These are phyloP conservation scores for Dalbergia cochinchinensis DNA, from an alignment of 306 rosid genomes.

Conservation along the genomic window DNA sequence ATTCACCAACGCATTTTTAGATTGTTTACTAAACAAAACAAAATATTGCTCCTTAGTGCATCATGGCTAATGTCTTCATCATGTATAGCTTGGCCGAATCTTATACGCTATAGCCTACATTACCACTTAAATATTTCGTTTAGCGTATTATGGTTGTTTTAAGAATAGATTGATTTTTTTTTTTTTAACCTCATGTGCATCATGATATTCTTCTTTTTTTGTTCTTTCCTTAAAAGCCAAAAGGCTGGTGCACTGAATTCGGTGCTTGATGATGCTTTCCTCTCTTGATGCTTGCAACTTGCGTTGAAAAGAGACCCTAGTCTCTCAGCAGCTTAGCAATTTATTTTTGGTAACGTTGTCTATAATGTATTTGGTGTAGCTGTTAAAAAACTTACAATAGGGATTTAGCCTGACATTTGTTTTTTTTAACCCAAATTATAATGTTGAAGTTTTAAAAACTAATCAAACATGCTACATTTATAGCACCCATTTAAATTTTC, in stretches of 20 bases:
- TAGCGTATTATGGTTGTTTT: constrained; percentile 6
- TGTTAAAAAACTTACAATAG: too few relatives aligned
- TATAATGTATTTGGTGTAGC: too few relatives aligned
- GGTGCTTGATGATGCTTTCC: background rate
- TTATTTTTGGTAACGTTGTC: background rate
- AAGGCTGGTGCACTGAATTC: constrained; percentile 16
- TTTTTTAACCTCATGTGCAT: constrained; percentile 5
- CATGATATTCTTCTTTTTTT: constrained; percentile 15
- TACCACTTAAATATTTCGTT: background rate
- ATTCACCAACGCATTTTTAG: background rate
- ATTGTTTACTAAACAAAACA: constrained; percentile 22
- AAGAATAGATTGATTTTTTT: background rate
- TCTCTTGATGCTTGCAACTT: constrained; percentile 19
- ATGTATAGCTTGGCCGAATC: background rate
- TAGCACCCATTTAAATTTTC: background rate
- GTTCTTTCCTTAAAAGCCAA: constrained; percentile 30
- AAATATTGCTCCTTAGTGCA: background rate
- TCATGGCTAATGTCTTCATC: background rate
- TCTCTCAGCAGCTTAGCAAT: constrained; percentile 5
- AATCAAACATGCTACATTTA: background rate
- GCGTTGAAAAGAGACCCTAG: background rate
- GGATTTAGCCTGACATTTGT: background rate
- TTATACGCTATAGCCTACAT: background rate
- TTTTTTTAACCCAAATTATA: background rate
- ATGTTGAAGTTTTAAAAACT: background rate